phyloP scores from a whole-genome alignment of 2,329 filamentous ascomycete genomes.

The Volutella citrinella region DNA sequence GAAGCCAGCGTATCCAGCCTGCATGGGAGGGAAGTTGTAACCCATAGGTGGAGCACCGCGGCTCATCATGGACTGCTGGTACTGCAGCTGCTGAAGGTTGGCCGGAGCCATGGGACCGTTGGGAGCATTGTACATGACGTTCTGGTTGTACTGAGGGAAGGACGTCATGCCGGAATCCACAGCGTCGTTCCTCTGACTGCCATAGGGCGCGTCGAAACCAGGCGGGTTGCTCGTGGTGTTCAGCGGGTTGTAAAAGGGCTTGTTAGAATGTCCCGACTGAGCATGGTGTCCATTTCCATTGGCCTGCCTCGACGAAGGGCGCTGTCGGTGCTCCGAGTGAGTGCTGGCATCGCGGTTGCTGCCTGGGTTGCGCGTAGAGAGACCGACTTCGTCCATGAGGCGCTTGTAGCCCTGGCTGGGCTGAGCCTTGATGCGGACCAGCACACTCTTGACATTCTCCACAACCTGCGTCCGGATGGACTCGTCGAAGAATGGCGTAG shows the following conservation, averaged over 20 bases:
- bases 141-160: conserved; percentile 50
- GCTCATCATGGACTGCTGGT: conserved; percentile 56
- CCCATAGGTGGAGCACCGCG: conserved; percentile 52
- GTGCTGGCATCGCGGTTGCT: conserved; percentile 42
- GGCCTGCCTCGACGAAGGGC: conserved; percentile 55
- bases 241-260: conserved; percentile 53
- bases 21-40: conserved; percentile 57
- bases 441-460: conserved; percentile 86
- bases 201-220: conserved; percentile 52
- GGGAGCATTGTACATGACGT: conserved; percentile 48
- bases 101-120: conserved; percentile 44
- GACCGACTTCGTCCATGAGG: conserved; percentile 95
- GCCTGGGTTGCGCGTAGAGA: conserved; percentile 63
- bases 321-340: conserved; percentile 48
- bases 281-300: conserved; percentile 42
- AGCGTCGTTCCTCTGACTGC: conserved; percentile 50
- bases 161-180: conserved; percentile 47
- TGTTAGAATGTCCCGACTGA: conserved; percentile 40
- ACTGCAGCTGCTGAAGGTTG: conserved; percentile 54
- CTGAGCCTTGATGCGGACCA: conserved; percentile 87
- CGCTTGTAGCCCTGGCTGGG: conserved; percentile 96
- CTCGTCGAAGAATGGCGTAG: conserved; percentile 96
- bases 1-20: conserved; percentile 53
- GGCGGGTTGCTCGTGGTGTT: conserved; percentile 37
- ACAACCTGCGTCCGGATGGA: conserved; percentile 82